phyloP scores from a whole-genome alignment of 2,329 filamentous ascomycete genomes.

The Westerdykella ornata region DNA sequence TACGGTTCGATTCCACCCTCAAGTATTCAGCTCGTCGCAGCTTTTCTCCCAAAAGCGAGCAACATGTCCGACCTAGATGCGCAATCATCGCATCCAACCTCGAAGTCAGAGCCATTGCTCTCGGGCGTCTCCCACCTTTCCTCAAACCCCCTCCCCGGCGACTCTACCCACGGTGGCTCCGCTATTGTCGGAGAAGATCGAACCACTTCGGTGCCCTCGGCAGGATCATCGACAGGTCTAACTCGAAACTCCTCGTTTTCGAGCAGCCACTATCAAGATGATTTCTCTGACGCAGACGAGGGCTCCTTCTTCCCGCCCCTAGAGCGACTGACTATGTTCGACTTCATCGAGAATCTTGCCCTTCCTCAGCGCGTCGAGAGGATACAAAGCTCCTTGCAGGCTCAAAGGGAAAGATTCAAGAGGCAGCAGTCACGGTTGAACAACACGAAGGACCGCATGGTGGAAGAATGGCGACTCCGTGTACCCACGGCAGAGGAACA shows the following conservation, averaged over 20 bases:
- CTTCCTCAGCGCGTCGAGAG: constrained; percentile 86
- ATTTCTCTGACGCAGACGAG: constrained; percentile 69
- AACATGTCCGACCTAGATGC: constrained; percentile 24
- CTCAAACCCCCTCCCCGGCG: constrained; percentile 16
- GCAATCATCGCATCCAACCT: constrained; percentile 12
- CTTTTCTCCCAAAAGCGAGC: no score
- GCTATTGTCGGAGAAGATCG: constrained; percentile 39
- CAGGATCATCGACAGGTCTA: constrained; percentile 47
- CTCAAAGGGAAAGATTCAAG: constrained; percentile 78
- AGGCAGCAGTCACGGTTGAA: constrained; percentile 76
- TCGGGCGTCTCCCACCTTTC: constrained; percentile 21
- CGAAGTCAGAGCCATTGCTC: constrained; percentile 28
- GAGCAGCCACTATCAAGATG: constrained; percentile 81
- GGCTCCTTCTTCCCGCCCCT: constrained; percentile 62
- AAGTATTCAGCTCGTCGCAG: no score
- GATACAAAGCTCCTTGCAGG: constrained; percentile 73
- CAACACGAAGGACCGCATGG: constrained; percentile 78
- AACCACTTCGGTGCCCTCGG: constrained; percentile 41
- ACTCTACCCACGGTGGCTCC: constrained; percentile 22
- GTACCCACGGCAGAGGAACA: constrained; percentile 86
- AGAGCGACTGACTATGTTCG: constrained; percentile 84
- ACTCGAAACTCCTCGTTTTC: constrained; percentile 78
- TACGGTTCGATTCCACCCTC: no score
- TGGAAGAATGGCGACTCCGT: constrained; percentile 85
- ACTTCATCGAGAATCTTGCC: constrained; percentile 87